Evolutionary conservation across 257 asterid species (phyloP).

Genomic region (Solanum rostratum): DNA sequence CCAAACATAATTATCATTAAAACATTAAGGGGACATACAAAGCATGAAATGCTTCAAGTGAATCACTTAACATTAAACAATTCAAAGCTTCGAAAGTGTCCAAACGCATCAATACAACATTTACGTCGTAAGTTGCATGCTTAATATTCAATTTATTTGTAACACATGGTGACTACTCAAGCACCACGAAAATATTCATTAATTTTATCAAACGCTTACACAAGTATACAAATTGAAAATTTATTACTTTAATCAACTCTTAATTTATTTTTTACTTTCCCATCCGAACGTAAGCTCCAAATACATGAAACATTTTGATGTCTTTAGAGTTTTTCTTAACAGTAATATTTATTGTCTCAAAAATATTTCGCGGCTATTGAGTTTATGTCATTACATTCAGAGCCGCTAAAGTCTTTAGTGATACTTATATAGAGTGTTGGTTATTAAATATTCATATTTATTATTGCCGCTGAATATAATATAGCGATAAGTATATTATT

Average conservation of each 20-base stretch:
- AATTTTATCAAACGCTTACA: not conserved
- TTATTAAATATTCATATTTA: too few relatives aligned
- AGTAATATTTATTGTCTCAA: too few relatives aligned
- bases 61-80: not conserved
- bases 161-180: not conserved
- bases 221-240: too few relatives aligned
- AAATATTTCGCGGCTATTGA: too few relatives aligned
- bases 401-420: too few relatives aligned
- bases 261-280: not conserved
- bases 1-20: not conserved
- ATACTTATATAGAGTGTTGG: too few relatives aligned
- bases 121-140: not conserved
- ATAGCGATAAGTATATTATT: too few relatives aligned
- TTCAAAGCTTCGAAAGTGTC: not conserved
- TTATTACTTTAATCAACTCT: not conserved
- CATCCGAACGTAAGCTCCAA: not conserved
- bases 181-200: not conserved
- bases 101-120: not conserved
- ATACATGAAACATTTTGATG: too few relatives aligned
- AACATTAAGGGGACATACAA: not conserved
- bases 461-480: too few relatives aligned
- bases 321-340: too few relatives aligned
- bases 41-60: not conserved
- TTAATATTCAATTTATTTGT: not conserved
- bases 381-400: too few relatives aligned